These are phyloP conservation scores for Lablab purpureus DNA, from an alignment of 306 rosid species.

Conservation along the genomic window DNA sequence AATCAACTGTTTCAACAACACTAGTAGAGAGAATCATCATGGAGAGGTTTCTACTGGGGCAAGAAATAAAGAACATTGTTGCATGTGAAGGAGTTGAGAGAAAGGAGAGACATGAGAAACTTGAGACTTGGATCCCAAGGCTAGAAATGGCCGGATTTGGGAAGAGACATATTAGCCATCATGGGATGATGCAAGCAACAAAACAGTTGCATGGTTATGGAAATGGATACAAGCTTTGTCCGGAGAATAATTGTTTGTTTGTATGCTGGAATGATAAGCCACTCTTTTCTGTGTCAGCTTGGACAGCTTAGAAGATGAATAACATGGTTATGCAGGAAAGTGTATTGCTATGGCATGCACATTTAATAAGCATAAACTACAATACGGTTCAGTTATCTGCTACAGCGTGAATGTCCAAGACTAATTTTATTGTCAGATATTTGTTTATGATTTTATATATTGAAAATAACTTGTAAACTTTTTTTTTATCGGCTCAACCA, in stretches of 20 bases:
- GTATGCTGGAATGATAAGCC: slow-evolving; percentile 69
- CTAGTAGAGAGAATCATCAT: slow-evolving; percentile 55
- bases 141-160: slow-evolving; percentile 72
- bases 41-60: slow-evolving; percentile 74
- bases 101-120: slow-evolving; percentile 71
- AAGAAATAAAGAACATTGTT: slow-evolving; percentile 74
- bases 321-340: neutral
- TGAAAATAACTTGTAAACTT: no score
- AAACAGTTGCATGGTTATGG: slow-evolving; percentile 57
- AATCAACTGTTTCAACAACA: slow-evolving; percentile 54
- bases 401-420: neutral
- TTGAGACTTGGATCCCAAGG: slow-evolving; percentile 67
- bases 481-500: no score
- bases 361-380: neutral
- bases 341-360: neutral
- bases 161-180: slow-evolving; percentile 55
- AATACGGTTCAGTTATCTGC: neutral
- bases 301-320: slow-evolving; percentile 55
- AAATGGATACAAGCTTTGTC: slow-evolving; percentile 60
- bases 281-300: slow-evolving; percentile 70
- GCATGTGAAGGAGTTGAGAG: slow-evolving; percentile 76
- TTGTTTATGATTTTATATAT: neutral
- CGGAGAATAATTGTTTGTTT: slow-evolving; percentile 60
- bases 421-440: neutral
- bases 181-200: slow-evolving; percentile 55